Base-by-base conservation (phyloP, 306 rosid species). In the Ceratonia siliqua region DNA sequence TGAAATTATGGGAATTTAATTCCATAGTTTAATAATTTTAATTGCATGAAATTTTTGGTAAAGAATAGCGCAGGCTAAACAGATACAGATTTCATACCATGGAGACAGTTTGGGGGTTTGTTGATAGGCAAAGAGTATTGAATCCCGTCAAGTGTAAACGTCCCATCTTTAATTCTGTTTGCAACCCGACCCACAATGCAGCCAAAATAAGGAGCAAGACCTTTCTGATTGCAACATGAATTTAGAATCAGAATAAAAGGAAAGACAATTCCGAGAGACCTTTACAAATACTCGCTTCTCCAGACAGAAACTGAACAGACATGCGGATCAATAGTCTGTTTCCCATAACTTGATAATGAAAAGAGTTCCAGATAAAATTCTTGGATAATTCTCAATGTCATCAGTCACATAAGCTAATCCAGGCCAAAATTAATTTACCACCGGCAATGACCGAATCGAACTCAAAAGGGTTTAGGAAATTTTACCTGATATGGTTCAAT, bases 181-280 rank as follows among this genome's bases (percentile, higher is more conserved):
- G 98, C 97, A 5, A 94, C 98, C 42, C 98, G 93, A 28, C 98
- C 98, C 74, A 94, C 98, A 77, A 94, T 91, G 92, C 92, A 85
- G 64, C 98, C 97, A 82, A 90, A 94, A 78, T 85, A 92, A 64
- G 96, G 93, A 33, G 95, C 84, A 75, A 80, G 80, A 72, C 96
- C 96, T 63, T 86, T 75, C 99, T 94, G 89, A 69, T 75, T 72
- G 41, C 72, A 67, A 43, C 55, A 67, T 3, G 20, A 18, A 57
- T 68, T 46, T 41, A 30, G 41, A 18, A 77, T 77, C 56, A 72
- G 43, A 64, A 28, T 3, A 20, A 64, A 52, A 45, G 49, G 12
- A 5, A 50, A 39, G 53, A 3, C 21, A 36, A 30, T 66, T 42
- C 54, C 13, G 22, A 53, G 3, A 56, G 21, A 13, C 18, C 24